Base-by-base conservation (phyloP, 108 stramenopile species). In the Stephanodiscus triporus region DNA sequence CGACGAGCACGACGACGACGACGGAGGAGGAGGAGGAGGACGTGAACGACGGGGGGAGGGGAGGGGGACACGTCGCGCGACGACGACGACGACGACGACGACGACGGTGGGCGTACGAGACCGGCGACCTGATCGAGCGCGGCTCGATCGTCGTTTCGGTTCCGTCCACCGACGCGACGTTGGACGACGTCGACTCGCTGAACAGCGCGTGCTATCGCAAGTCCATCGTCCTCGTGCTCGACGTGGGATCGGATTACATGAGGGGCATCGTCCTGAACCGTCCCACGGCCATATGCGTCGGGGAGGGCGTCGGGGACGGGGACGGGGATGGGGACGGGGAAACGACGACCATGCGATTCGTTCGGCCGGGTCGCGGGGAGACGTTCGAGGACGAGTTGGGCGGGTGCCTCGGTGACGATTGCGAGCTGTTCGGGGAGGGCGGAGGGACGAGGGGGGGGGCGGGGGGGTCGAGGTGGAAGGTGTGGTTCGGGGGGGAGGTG, bases 221-320 rank as follows among this genome's bases (percentile, higher is more conserved):
- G 60, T 60, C 74, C 19, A 81, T 85, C 5, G 85, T 93, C 2
- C 70, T 93, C 36, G 88, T 93, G 4, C 54, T 89, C 16, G 84
- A 90, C 64, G 87, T 89, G 20, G 66, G 79, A 2, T 45, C 74
- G 10, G 65, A 80, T 23, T 90, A 86, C 53, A 90, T 89, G 13
- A 87, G 87, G 50, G 92, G 89, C 10, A 86, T 93, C 38, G 81
- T 93, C 57, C 42, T 93, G 23, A 93, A 93, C 76, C 75, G 92
- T 48, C 92, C 92, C 13, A 91, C 89, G 14, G 68, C 70, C 69
- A 73, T 70, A 79, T 20, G 64, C 47, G 45, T 73, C 29, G 60
- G 70, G 58, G 73, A 86, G 56, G 85, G 84, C 16, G 3, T 1
- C 40, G 40, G 40, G 40, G 40, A n/a, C 40, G 6, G 40, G 7